These are phyloP conservation scores for Venturia oleaginea DNA, from an alignment of 2,329 filamentous ascomycete genomes.

Conservation along the genomic window DNA sequence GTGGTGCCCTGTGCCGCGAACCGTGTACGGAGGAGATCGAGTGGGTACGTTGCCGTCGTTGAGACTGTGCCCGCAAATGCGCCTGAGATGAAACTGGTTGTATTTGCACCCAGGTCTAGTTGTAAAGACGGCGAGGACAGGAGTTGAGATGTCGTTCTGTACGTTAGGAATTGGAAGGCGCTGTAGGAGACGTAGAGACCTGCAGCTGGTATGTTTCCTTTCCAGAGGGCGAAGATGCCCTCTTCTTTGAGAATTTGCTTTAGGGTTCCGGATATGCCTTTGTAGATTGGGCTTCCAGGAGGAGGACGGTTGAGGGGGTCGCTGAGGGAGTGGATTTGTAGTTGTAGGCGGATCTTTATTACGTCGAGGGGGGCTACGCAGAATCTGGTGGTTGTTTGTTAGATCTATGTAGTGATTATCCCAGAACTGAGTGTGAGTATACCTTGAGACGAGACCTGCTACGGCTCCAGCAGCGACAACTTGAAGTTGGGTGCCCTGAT, in stretches of 20 bases:
- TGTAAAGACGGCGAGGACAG: slow-evolving; percentile 40
- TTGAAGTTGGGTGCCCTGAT: slow-evolving; percentile 55
- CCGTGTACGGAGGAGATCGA: slow-evolving; percentile 84
- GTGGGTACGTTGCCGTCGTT: slow-evolving; percentile 78
- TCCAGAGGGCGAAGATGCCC: slow-evolving; percentile 83
- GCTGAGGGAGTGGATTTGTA: slow-evolving; percentile 77
- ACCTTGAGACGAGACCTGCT: slow-evolving; percentile 84
- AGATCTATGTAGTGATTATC: too few relatives aligned
- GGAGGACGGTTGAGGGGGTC: slow-evolving; percentile 53
- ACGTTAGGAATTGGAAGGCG: slow-evolving; percentile 80
- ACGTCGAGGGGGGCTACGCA: slow-evolving; percentile 93
- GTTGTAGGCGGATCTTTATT: slow-evolving; percentile 92
- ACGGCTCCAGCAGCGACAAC: slow-evolving; percentile 57
- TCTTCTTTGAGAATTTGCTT: slow-evolving; percentile 69
- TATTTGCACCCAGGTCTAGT: slow-evolving; percentile 49
- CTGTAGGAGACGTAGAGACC: slow-evolving; percentile 88
- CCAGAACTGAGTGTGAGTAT: slow-evolving; percentile 18
- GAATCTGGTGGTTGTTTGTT: slow-evolving; percentile 49
- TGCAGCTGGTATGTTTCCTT: slow-evolving; percentile 94
- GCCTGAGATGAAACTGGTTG: slow-evolving; percentile 74
- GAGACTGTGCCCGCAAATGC: slow-evolving; percentile 74
- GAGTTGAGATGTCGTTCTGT: slow-evolving; percentile 63
- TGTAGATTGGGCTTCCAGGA: slow-evolving; percentile 47
- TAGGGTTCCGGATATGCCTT: slow-evolving; percentile 68
- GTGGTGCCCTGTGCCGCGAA: slow-evolving; percentile 90